Conservation (phyloP, 331 rosid species). For the Malus hybrid region DNA sequence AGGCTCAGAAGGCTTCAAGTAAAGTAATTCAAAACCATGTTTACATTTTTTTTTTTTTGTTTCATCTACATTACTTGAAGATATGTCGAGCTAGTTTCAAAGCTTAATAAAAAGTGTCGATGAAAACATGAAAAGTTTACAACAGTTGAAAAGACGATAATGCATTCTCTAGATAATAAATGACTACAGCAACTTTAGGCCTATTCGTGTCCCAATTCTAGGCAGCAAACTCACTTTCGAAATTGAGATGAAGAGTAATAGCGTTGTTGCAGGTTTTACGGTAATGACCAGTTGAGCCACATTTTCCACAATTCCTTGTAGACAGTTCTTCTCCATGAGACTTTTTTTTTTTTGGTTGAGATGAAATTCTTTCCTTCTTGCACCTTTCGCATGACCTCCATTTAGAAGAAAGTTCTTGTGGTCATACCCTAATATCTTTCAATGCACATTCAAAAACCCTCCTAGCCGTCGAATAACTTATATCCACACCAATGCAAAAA, state of each 20-base stretch:
- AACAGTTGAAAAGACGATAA: background rate
- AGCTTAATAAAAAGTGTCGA: background rate
- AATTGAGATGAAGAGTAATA: background rate
- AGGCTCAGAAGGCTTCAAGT: background rate
- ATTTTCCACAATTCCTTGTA: constrained; percentile 1
- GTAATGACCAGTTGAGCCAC: constrained; percentile 16
- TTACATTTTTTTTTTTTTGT: background rate
- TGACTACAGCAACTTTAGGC: background rate
- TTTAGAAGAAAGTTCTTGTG: background rate
- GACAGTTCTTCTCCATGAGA: constrained; percentile 1
- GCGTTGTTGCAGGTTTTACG: constrained; percentile 8
- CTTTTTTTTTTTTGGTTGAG: too few species aligned
- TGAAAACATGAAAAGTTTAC: background rate
- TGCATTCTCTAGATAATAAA: background rate
- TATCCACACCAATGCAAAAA: background rate
- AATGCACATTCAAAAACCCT: constrained; percentile 12
- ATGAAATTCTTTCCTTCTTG: constrained; percentile 4
- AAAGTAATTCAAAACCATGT: background rate
- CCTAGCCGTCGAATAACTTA: constrained; percentile 11
- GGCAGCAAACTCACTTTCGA: constrained; percentile 1
- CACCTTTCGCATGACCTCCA: background rate
- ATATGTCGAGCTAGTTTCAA: background rate
- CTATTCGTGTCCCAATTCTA: background rate
- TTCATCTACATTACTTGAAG: background rate
- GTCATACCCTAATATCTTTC: background rate